phyloP scores from a whole-genome alignment of 805 yeast genomes.

The Saturnispora besseyi region DNA sequence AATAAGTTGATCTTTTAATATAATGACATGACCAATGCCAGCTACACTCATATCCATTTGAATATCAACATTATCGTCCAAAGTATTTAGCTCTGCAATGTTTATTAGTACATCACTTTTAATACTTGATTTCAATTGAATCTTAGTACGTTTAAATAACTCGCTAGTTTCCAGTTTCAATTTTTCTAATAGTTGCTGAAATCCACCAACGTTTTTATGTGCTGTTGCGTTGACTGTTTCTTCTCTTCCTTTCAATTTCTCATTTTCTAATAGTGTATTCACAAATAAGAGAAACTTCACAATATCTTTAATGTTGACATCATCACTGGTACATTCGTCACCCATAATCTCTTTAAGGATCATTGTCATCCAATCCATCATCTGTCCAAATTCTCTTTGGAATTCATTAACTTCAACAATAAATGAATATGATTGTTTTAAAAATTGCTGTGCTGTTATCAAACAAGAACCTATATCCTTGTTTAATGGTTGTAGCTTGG shows the following conservation, averaged over 20 bases:
- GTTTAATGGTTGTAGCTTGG: background rate
- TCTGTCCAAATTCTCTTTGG: conserved; percentile 36
- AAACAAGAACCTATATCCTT: background rate
- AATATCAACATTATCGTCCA: background rate
- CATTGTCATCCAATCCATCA: conserved; percentile 36
- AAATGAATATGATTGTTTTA: conserved; percentile 29
- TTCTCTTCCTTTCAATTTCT: background rate
- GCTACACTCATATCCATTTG: background rate
- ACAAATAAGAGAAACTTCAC: conserved; percentile 25
- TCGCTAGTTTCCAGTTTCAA: background rate
- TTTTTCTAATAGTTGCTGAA: background rate
- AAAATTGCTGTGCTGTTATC: conserved; percentile 13
- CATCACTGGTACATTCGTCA: conserved; percentile 25
- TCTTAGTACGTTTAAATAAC: background rate
- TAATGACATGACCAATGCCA: background rate
- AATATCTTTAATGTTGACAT: conserved; percentile 22
- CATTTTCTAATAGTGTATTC: conserved; percentile 7
- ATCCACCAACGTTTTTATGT: background rate
- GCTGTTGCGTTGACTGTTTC: background rate
- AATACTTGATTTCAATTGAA: background rate
- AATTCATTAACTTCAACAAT: conserved; percentile 39
- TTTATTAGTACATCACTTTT: background rate
- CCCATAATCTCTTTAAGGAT: conserved; percentile 32
- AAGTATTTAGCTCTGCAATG: background rate
- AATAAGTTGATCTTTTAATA: background rate